These are phyloP conservation scores for Calocera viscosa DNA, from an alignment of 768 basidiomycete genomes.

Conservation along the genomic window DNA sequence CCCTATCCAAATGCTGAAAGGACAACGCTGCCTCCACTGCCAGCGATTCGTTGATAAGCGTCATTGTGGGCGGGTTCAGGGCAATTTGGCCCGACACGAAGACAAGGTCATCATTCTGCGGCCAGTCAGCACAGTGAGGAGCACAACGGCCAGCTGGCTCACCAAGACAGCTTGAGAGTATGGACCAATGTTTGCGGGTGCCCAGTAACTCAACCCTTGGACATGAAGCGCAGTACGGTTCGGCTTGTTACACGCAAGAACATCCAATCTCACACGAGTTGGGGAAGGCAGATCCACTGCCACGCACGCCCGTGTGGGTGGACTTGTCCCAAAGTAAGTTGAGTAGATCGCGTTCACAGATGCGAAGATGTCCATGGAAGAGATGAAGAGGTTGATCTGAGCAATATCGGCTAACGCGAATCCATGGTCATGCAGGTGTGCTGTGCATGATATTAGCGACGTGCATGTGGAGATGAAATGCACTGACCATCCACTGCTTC, in stretches of 20 bases:
- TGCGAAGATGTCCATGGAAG: constrained; percentile 69
- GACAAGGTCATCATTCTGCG: constrained; percentile 58
- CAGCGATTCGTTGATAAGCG: constrained; percentile 51
- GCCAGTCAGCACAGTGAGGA: not conserved
- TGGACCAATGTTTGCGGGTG: constrained; percentile 96
- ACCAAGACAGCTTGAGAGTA: constrained; percentile 90
- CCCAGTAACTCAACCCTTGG: constrained; percentile 95
- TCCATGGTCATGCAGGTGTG: constrained; percentile 36
- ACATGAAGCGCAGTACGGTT: constrained; percentile 73
- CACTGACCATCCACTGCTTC: constrained; percentile 44
- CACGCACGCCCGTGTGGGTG: constrained; percentile 91
- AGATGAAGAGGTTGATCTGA: constrained; percentile 72
- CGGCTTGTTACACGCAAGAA: constrained; percentile 46
- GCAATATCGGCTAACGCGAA: constrained; percentile 48
- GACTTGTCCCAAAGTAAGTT: constrained; percentile 76
- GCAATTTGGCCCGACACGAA: constrained; percentile 95
- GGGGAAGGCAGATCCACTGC: constrained; percentile 54
- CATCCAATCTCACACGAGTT: constrained; percentile 57
- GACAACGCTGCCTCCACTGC: constrained; percentile 57
- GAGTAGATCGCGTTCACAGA: constrained; percentile 66
- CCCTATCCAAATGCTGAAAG: constrained; percentile 65
- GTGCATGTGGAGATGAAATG: not conserved
- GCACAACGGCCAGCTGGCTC: constrained; percentile 21
- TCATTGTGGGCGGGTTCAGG: constrained; percentile 59
- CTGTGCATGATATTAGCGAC: constrained; percentile 29